phyloP scores from a whole-genome alignment of 2,329 filamentous ascomycete species.

The Ceratocystis eucalypticola region DNA sequence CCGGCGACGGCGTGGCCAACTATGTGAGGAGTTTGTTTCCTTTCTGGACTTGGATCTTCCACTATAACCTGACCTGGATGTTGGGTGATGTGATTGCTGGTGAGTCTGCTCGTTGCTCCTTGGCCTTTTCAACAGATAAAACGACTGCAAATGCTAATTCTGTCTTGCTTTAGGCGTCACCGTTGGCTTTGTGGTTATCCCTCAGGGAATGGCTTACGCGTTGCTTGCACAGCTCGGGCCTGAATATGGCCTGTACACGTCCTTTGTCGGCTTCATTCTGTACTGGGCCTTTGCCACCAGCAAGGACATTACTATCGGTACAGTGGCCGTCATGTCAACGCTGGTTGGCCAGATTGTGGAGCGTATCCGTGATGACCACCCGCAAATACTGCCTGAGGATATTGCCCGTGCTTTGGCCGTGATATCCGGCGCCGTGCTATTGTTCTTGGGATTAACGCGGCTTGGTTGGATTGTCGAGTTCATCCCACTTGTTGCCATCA shows the following conservation, averaged over 20 bases:
- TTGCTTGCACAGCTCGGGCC: conserved; percentile 34
- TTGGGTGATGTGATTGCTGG: conserved; percentile 35
- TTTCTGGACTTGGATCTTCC: conserved; percentile 37
- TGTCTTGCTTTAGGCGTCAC: conserved; percentile 50
- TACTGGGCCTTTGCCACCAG: conserved; percentile 99
- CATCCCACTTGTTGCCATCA: conserved; percentile 39
- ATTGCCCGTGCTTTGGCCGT: conserved; percentile 37
- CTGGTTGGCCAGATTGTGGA: conserved; percentile 38
- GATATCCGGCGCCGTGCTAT: conserved; percentile 36
- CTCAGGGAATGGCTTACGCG: conserved; percentile 42
- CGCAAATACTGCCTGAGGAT: conserved; percentile 30
- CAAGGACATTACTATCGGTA: conserved; percentile 94
- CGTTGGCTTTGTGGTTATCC: conserved; percentile 47
- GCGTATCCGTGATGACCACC: conserved; percentile 28
- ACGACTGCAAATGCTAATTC: background rate
- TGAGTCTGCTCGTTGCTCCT: conserved; percentile 40
- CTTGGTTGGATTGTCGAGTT: conserved; percentile 43
- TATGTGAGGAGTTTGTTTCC: conserved; percentile 35
- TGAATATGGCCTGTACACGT: conserved; percentile 50
- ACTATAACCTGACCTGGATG: conserved; percentile 37
- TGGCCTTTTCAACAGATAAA: background rate
- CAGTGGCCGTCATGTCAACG: conserved; percentile 40
- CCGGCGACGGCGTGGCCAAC: conserved; percentile 8
- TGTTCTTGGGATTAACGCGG: conserved; percentile 36
- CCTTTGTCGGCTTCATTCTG: conserved; percentile 85